Conservation (phyloP, 192 early-diverging fungal genomes). For the Dissophora ornata region DNA sequence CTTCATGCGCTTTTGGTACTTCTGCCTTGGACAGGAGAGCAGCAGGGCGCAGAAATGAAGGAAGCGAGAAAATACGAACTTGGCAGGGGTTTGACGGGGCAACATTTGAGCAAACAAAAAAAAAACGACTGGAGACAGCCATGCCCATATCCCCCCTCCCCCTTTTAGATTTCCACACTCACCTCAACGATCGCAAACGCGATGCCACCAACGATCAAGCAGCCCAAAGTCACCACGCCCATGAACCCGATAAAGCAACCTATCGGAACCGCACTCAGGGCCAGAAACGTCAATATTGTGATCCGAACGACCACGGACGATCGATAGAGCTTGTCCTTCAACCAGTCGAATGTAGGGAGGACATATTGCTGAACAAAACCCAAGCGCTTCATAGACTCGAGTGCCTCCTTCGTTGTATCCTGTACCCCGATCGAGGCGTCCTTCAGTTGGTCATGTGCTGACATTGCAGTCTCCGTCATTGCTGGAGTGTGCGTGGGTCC, state of each 20-base stretch:
- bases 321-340: neutral
- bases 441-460: slow-evolving; percentile 13
- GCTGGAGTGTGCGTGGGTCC: neutral
- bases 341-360: neutral
- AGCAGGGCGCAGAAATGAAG: neutral
- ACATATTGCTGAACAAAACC: slow-evolving; percentile 21
- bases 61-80: neutral
- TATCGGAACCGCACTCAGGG: slow-evolving; percentile 22
- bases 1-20: too few relatives aligned
- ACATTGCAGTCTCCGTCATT: neutral
- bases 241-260: slow-evolving; percentile 29
- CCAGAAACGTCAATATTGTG: slow-evolving; percentile 8
- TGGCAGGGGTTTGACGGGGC: too few relatives aligned
- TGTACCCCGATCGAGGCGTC: slow-evolving; percentile 11
- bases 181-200: slow-evolving; percentile 29
- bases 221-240: slow-evolving; percentile 25
- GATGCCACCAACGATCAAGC: slow-evolving; percentile 23
- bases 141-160: too few relatives aligned
- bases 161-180: too few relatives aligned
- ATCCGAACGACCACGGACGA: slow-evolving; percentile 1
- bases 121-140: too few relatives aligned
- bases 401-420: slow-evolving; percentile 9
- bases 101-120: too few relatives aligned
- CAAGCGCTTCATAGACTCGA: slow-evolving; percentile 10
- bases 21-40: too few relatives aligned